A percentile compares a stretch with the other conserved stretches of the same genome.
phyloP scores from a whole-genome alignment of 257 asterid species.

The Paraleonurus japonicus region DNA sequence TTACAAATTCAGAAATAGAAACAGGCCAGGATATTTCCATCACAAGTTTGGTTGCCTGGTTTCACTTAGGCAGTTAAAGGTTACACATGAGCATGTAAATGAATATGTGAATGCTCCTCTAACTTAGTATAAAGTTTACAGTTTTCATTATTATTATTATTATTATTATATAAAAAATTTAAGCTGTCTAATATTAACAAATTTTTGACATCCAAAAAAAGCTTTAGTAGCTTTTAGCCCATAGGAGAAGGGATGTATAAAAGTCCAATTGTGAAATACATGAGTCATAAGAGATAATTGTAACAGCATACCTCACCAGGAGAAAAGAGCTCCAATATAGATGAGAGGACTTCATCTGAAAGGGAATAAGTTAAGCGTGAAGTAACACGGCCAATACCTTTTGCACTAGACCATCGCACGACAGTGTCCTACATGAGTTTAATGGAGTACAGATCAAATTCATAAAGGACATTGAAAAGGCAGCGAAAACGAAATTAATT shows the following conservation, averaged over 20 bases:
- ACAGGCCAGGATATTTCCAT: constrained; percentile 15
- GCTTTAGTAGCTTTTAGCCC: not conserved
- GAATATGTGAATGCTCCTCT: not conserved
- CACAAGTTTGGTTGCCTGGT: constrained; percentile 8
- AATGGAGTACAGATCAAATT: constrained; percentile 13
- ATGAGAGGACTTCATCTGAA: constrained; percentile 85
- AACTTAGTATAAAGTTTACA: constrained; percentile 21
- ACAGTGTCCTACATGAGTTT: constrained; percentile 72
- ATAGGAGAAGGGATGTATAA: not conserved
- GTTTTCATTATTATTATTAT: constrained; percentile 1
- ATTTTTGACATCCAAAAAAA: constrained; percentile 2
- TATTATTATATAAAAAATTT: not conserved
- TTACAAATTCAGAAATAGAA: constrained; percentile 16
- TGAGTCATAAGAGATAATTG: constrained; percentile 7
- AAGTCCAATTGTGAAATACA: constrained; percentile 12
- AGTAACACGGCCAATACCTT: constrained; percentile 92
- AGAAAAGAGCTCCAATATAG: constrained; percentile 91
- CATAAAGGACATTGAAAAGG: constrained; percentile 1
- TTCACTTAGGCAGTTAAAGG: not conserved
- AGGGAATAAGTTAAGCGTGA: constrained; percentile 76
- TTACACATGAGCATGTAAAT: constrained; percentile 2
- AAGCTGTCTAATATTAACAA: not conserved
- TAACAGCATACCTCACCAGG: constrained; percentile 74
- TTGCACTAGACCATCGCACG: constrained; percentile 99
- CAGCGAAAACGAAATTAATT: constrained; percentile 10